Conservation (phyloP, 305 asterid genomes). For the Andrographis paniculata region DNA sequence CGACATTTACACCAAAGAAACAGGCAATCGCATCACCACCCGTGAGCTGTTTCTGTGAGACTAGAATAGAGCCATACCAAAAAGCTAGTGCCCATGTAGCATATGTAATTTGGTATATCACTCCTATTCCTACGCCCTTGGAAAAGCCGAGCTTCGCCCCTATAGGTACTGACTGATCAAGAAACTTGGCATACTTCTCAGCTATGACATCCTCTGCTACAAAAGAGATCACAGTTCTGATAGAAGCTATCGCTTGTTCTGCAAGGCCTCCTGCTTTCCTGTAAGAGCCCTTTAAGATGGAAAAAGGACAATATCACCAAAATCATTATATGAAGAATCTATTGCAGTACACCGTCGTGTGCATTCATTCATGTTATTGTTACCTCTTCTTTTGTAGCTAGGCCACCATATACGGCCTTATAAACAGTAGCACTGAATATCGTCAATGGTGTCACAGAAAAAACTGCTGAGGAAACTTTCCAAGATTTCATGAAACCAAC, state of each 20-base stretch:
- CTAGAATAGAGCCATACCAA: constrained; percentile 77
- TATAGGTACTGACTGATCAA: constrained; percentile 42
- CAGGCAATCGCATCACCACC: constrained; percentile 88
- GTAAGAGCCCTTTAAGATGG: constrained; percentile 48
- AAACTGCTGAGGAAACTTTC: constrained; percentile 68
- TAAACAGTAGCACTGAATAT: constrained; percentile 81
- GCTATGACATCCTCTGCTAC: constrained; percentile 73
- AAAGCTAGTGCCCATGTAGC: constrained; percentile 90
- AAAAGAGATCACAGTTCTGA: constrained; percentile 68
- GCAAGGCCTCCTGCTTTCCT: constrained; percentile 68
- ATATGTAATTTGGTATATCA: constrained; percentile 69
- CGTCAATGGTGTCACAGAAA: constrained; percentile 76
- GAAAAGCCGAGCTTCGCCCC: constrained; percentile 76
- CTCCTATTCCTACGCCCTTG: constrained; percentile 75
- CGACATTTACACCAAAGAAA: constrained; percentile 83
- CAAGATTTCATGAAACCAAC: constrained; percentile 63
- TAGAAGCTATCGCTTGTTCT: constrained; percentile 70
- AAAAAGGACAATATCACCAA: constrained; percentile 13
- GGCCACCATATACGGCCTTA: constrained; percentile 73
- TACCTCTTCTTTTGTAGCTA: constrained; percentile 83
- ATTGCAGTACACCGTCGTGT: neutral
- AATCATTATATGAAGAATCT: neutral
- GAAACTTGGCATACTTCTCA: constrained; percentile 40
- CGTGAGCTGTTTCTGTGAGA: constrained; percentile 30
- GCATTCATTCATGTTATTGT: constrained; percentile 3